phyloP scores from a whole-genome alignment of 805 yeast species.

The Candida insectalens region DNA sequence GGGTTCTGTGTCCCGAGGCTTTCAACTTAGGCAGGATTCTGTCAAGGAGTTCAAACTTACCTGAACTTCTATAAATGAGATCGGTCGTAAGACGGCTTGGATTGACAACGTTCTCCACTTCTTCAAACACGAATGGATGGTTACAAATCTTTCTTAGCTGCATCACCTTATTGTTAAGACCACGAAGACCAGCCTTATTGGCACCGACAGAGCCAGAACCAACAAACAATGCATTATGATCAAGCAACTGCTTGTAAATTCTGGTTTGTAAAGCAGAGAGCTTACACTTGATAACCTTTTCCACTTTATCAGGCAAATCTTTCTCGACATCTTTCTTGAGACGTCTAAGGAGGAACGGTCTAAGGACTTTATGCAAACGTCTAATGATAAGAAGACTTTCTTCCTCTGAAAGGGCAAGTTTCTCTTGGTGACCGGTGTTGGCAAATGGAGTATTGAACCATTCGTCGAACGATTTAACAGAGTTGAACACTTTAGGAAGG shows the following conservation, averaged over 20 bases:
- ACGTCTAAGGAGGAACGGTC: slow-evolving; percentile 79
- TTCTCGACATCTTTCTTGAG: slow-evolving; percentile 82
- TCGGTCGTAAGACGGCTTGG: slow-evolving; percentile 55
- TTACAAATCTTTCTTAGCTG: slow-evolving; percentile 78
- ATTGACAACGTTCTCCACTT: slow-evolving; percentile 62
- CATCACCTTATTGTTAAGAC: slow-evolving; percentile 76
- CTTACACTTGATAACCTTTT: slow-evolving; percentile 72
- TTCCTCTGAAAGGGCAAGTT: slow-evolving; percentile 76
- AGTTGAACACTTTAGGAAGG: slow-evolving; percentile 74
- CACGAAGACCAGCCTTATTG: slow-evolving; percentile 59
- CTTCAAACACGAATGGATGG: slow-evolving; percentile 83
- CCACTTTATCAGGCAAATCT: slow-evolving; percentile 77
- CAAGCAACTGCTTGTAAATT: slow-evolving; percentile 70
- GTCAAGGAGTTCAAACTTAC: slow-evolving; percentile 74
- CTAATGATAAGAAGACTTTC: slow-evolving; percentile 72
- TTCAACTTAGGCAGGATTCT: slow-evolving; percentile 67
- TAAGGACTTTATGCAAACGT: slow-evolving; percentile 76
- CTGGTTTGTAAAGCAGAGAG: slow-evolving; percentile 62
- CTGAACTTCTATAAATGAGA: slow-evolving; percentile 65
- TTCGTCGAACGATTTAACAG: slow-evolving; percentile 79
- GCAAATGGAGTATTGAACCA: slow-evolving; percentile 90
- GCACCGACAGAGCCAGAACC: slow-evolving; percentile 50
- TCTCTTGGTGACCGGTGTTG: slow-evolving; percentile 74
- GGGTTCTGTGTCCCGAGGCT: slow-evolving; percentile 66
- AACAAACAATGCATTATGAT: slow-evolving; percentile 56